These are phyloP conservation scores for Penicillium sp. DNA, from an alignment of 2,329 filamentous ascomycete species.

Conservation along the genomic window DNA sequence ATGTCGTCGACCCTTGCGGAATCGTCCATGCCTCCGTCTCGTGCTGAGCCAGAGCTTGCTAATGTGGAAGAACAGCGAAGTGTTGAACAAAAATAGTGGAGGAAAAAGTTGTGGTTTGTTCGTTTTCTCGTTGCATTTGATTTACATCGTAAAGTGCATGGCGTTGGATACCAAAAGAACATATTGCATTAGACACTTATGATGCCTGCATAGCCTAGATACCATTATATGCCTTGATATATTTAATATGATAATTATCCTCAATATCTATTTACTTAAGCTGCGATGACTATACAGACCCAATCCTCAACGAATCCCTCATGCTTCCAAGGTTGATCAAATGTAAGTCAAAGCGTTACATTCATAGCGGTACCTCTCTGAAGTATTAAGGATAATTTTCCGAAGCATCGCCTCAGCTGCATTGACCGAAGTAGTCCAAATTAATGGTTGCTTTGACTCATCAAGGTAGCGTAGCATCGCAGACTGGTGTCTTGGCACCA, in stretches of 20 bases:
- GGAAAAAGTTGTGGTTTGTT: not conserved
- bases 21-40: conserved; percentile 14
- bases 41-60: not conserved
- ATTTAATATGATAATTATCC: not conserved
- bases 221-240: not conserved
- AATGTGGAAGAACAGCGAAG: not conserved
- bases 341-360: not conserved
- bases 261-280: not conserved
- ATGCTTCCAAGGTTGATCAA: not conserved
- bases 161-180: conserved; percentile 11
- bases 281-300: not conserved
- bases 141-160: not conserved
- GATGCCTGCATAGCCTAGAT: not conserved
- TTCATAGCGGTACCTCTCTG: not conserved
- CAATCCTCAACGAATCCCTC: too few relatives aligned
- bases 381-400: not conserved
- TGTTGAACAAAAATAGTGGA: not conserved
- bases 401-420: not conserved
- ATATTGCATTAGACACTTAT: not conserved
- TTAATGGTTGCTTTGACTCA: not conserved
- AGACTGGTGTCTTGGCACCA: conserved; percentile 7
- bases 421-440: not conserved
- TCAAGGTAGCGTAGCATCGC: not conserved
- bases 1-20: conserved; percentile 14
- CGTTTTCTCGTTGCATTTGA: not conserved